Evolutionary conservation across 2,329 filamentous ascomycete genomes (phyloP).

Genomic region (Tolypocladium nubicola): DNA sequence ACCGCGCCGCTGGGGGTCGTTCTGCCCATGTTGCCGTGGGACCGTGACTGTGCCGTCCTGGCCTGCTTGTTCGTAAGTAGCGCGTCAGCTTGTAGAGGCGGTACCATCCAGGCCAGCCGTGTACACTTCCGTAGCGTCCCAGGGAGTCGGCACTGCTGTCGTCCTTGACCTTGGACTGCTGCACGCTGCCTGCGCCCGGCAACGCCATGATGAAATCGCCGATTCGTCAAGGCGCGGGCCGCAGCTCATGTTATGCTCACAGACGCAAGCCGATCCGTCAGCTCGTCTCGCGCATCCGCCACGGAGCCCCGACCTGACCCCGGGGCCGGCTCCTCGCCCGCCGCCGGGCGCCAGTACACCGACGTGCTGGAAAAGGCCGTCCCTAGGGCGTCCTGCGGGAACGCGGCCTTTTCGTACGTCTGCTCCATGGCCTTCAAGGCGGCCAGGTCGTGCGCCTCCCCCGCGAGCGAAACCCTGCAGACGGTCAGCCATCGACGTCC

Average conservation of each 20-base stretch:
- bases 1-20: background rate
- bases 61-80: background rate
- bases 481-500: no score
- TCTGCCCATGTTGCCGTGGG: background rate
- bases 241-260: background rate
- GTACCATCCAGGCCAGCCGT: background rate
- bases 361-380: slow-evolving; percentile 10
- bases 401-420: slow-evolving; percentile 5
- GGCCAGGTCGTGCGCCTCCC: background rate
- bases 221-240: background rate
- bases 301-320: background rate
- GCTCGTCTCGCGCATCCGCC: background rate
- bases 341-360: slow-evolving; percentile 8
- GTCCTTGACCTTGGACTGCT: background rate
- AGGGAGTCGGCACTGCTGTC: background rate
- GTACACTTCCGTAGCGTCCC: no score
- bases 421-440: slow-evolving; percentile 7
- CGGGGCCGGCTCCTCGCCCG: background rate
- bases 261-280: background rate
- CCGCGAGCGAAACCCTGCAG: background rate
- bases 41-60: background rate
- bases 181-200: background rate
- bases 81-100: background rate
- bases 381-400: slow-evolving; percentile 7
- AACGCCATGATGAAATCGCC: background rate